Percentiles rank a stretch among this genome's conserved stretches.
Conservation (phyloP, 208 protist species). For the Crithidia bombi region DNA sequence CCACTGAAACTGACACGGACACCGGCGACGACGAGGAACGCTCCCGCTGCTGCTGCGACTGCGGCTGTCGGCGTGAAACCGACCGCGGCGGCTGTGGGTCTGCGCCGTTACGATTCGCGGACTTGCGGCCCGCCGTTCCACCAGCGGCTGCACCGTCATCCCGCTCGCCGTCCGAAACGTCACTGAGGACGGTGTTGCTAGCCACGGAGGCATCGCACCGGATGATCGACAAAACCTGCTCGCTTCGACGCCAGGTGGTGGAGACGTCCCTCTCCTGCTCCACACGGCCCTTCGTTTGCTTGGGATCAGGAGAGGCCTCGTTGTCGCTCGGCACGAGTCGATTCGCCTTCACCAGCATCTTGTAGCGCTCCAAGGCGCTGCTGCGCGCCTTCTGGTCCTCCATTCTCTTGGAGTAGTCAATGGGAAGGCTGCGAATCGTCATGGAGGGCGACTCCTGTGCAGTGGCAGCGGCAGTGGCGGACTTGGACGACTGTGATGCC, state of each 20-base stretch:
- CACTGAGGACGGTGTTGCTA: slow-evolving; percentile 31
- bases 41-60: slow-evolving; percentile 9
- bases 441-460: slow-evolving; percentile 43
- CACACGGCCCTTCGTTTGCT: background rate
- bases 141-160: background rate
- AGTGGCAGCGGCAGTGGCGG: slow-evolving; percentile 1
- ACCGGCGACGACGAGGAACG: slow-evolving; percentile 10
- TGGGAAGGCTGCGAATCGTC: slow-evolving; percentile 43
- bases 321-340: slow-evolving; percentile 22
- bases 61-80: slow-evolving; percentile 4
- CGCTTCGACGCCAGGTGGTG: slow-evolving; percentile 17
- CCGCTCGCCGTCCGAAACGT: slow-evolving; percentile 20
- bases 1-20: slow-evolving; percentile 20
- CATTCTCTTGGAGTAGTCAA: slow-evolving; percentile 61
- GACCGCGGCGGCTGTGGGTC: background rate
- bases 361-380: slow-evolving; percentile 64
- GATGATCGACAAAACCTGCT: background rate
- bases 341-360: slow-evolving; percentile 47
- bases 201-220: slow-evolving; percentile 27
- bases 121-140: background rate
- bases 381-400: slow-evolving; percentile 50
- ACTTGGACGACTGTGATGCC: slow-evolving; percentile 1
- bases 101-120: background rate
- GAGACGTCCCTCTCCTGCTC: slow-evolving; percentile 6
- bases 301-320: slow-evolving; percentile 12